phyloP scores from a whole-genome alignment of 352 stramenopile species.

The Pythium sp. region DNA sequence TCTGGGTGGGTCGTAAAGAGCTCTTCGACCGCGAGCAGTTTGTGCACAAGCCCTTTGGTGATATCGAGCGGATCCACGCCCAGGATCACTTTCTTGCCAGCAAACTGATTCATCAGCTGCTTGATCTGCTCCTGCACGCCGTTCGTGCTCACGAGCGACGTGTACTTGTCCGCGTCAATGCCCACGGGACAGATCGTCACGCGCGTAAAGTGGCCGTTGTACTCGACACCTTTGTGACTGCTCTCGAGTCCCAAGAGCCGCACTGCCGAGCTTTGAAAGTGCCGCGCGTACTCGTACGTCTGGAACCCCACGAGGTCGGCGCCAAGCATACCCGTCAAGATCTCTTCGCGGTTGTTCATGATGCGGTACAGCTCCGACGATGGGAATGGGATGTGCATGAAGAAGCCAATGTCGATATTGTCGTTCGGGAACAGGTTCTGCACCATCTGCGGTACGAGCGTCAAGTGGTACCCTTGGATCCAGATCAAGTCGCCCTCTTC shows the following conservation, averaged over 20 bases:
- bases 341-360: conserved; percentile 84
- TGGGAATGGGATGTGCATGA: conserved; percentile 90
- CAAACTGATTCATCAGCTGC: conserved; percentile 63
- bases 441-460: conserved; percentile 87
- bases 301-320: conserved; percentile 90
- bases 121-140: conserved; percentile 64
- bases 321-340: conserved; percentile 83
- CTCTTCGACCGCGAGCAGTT: conserved; percentile 88
- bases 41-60: conserved; percentile 90
- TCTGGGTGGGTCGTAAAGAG: conserved; percentile 86
- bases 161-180: conserved; percentile 85
- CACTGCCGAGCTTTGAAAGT: conserved; percentile 88
- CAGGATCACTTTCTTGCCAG: conserved; percentile 82
- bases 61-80: conserved; percentile 83
- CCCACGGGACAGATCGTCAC: conserved; percentile 87
- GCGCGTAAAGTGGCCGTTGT: conserved; percentile 84
- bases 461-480: conserved; percentile 91
- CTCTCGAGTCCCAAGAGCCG: conserved; percentile 85
- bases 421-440: conserved; percentile 90
- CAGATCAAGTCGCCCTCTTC: conserved; percentile 89
- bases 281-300: conserved; percentile 88
- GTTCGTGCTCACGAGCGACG: conserved; percentile 54
- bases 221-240: conserved; percentile 87
- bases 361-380: conserved; percentile 89
- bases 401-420: conserved; percentile 82